Conservation (phyloP, 2,329 filamentous ascomycete genomes). For the Paecilomyces dactylethromorphus region DNA sequence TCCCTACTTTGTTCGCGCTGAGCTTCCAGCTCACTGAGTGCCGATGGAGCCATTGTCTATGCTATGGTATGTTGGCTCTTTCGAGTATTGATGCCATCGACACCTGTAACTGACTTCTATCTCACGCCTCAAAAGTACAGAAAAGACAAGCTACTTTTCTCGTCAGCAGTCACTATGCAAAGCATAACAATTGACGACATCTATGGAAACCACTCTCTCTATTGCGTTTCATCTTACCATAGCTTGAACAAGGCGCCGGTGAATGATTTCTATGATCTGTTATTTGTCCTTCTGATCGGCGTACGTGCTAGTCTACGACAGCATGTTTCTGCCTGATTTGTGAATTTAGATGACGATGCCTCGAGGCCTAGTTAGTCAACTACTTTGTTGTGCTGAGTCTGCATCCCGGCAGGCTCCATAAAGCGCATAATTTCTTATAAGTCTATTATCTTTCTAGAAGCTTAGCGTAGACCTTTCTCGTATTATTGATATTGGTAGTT, state of each 20-base stretch:
- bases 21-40: background rate
- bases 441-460: background rate
- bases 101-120: background rate
- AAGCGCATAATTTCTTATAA: background rate
- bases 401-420: background rate
- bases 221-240: background rate
- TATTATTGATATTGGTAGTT: background rate
- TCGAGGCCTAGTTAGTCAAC: background rate
- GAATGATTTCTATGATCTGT: background rate
- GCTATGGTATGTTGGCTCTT: background rate
- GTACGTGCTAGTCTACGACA: background rate
- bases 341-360: background rate
- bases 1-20: background rate
- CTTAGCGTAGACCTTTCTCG: background rate
- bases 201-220: too few relatives aligned
- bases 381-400: background rate
- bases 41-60: background rate
- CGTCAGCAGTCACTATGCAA: background rate
- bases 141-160: background rate
- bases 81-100: background rate
- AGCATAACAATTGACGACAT: background rate
- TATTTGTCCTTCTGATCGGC: background rate
- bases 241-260: background rate
- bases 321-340: background rate
- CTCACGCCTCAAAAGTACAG: background rate